A percentile compares a stretch with the other conserved stretches of the same genome.
Conservation (phyloP, 371 early-diverging fungal species). For the Actinomortierella wolfii region DNA sequence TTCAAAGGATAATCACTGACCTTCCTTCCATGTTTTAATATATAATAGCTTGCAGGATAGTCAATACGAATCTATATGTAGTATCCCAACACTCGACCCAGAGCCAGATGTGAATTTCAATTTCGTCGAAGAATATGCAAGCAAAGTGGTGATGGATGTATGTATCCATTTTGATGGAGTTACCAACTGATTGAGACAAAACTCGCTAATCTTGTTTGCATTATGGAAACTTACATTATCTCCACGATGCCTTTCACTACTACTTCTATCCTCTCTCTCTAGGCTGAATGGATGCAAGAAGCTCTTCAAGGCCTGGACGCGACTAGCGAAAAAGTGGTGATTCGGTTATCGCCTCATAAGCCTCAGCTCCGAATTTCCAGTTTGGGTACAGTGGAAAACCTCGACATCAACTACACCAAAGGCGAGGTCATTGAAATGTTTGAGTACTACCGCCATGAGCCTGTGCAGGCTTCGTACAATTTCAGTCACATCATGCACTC, state of each 20-base stretch:
- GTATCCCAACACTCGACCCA: conserved; percentile 37
- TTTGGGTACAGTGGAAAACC: conserved; percentile 38
- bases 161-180: not conserved
- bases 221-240: too few species aligned
- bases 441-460: conserved; percentile 11
- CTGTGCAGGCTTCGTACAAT: conserved; percentile 32
- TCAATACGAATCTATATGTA: conserved; percentile 14
- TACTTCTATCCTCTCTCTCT: not conserved
- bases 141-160: conserved; percentile 37
- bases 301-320: conserved; percentile 37
- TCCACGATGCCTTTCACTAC: too few species aligned
- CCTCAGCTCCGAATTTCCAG: conserved; percentile 40
- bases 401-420: conserved; percentile 39
- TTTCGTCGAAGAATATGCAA: conserved; percentile 19
- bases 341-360: conserved; percentile 30
- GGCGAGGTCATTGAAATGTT: conserved; percentile 42
- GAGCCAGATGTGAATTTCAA: conserved; percentile 30
- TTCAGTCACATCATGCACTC: conserved; percentile 31
- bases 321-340: conserved; percentile 28
- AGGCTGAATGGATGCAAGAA: conserved; percentile 43
- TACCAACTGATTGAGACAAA: too few species aligned
- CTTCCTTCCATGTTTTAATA: too few species aligned
- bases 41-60: too few species aligned
- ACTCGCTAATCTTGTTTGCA: too few species aligned
- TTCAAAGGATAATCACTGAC: too few species aligned